phyloP scores from a whole-genome alignment of 176 grass and related monocot species.

The Zoysia pacifica region DNA sequence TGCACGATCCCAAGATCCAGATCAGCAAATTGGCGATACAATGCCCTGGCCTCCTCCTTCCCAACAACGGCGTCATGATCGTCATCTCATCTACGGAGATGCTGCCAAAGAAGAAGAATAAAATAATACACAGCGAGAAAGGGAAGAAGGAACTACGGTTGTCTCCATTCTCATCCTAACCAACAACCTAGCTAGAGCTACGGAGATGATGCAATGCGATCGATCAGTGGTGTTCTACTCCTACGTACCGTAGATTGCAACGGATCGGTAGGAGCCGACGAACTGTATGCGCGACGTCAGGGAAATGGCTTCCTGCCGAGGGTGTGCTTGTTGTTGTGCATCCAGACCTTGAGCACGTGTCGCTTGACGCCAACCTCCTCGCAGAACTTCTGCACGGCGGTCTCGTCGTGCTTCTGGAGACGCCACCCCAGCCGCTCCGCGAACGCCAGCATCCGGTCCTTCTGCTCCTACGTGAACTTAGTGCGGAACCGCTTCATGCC shows the following conservation, averaged over 20 bases:
- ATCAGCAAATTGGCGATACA: constrained; percentile 46
- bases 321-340: constrained; percentile 96
- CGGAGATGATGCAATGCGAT: too few species aligned
- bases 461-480: constrained; percentile 92
- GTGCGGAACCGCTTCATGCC: constrained; percentile 86
- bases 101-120: constrained; percentile 34
- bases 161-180: too few species aligned
- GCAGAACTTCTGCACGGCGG: constrained; percentile 92
- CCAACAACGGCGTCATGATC: constrained; percentile 45
- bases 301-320: constrained; percentile 73
- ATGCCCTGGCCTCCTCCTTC: constrained; percentile 45
- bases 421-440: constrained; percentile 85
- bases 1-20: constrained; percentile 53
- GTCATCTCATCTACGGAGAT: constrained; percentile 32
- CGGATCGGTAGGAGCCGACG: neutral
- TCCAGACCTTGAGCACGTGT: constrained; percentile 93
- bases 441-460: constrained; percentile 91
- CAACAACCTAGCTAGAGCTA: too few species aligned
- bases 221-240: neutral
- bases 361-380: constrained; percentile 74
- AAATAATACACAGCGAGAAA: neutral
- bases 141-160: neutral
- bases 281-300: neutral
- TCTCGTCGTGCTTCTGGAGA: constrained; percentile 96
- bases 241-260: neutral